phyloP scores from a whole-genome alignment of 176 grass and related monocot genomes.

The Oryza brachyantha region DNA sequence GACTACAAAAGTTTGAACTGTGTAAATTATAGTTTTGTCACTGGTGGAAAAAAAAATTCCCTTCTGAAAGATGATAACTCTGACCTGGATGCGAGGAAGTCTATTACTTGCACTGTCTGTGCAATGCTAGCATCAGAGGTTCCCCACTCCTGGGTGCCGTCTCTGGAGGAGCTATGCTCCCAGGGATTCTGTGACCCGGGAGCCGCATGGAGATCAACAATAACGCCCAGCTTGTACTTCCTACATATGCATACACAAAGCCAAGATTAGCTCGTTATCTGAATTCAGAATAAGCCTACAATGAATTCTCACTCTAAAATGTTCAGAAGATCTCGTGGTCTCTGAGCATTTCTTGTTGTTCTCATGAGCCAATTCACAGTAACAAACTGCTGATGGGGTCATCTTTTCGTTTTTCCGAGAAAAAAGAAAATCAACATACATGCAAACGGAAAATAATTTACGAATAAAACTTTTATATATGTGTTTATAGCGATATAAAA shows the following conservation, averaged over 20 bases:
- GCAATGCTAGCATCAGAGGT: slow-evolving; percentile 41
- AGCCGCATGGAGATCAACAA: slow-evolving; percentile 64
- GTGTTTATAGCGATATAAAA: no score
- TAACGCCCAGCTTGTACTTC: slow-evolving; percentile 48
- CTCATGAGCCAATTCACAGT: neutral
- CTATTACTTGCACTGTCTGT: slow-evolving; percentile 48
- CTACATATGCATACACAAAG: neutral
- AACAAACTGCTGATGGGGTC: neutral
- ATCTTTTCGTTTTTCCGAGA: no score
- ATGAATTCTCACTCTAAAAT: neutral
- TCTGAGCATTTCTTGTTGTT: neutral
- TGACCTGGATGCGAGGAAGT: slow-evolving; percentile 59
- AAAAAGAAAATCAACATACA: no score
- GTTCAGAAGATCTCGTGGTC: neutral
- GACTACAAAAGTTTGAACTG: neutral
- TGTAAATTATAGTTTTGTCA: neutral
- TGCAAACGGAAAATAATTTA: no score
- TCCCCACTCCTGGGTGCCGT: slow-evolving; percentile 58
- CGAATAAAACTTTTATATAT: no score
- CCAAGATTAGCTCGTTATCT: neutral
- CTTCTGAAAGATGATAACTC: neutral
- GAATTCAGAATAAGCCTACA: neutral
- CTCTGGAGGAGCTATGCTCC: slow-evolving; percentile 50
- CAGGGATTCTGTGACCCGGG: slow-evolving; percentile 56
- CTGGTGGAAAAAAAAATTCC: neutral